Conservation (phyloP, 2,329 filamentous ascomycete species). For the Gnomoniopsis sp. region DNA sequence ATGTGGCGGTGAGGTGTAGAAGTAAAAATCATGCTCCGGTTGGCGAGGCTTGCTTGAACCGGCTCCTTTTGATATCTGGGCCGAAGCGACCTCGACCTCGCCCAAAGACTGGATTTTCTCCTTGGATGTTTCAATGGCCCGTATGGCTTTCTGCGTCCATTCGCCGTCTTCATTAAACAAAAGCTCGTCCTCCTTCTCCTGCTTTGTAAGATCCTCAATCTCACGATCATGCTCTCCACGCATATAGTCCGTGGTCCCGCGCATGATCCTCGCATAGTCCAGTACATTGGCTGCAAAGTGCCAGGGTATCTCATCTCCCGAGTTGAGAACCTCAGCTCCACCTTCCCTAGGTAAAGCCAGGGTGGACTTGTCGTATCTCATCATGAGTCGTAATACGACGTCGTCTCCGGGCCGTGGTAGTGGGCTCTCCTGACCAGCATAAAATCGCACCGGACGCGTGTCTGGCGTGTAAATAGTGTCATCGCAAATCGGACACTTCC, state of each 20-base stretch:
- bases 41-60: slow-evolving; percentile 20
- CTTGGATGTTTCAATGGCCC: slow-evolving; percentile 69
- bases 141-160: slow-evolving; percentile 84
- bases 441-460: slow-evolving; percentile 85
- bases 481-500: slow-evolving; percentile 95
- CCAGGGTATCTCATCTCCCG: slow-evolving; percentile 83
- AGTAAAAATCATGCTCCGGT: slow-evolving; percentile 64
- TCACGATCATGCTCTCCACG: slow-evolving; percentile 74
- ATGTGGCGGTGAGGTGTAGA: slow-evolving; percentile 83
- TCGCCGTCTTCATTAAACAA: slow-evolving; percentile 91
- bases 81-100: slow-evolving; percentile 24
- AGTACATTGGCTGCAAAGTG: slow-evolving; percentile 90
- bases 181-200: slow-evolving; percentile 85
- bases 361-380: slow-evolving; percentile 75
- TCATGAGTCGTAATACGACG: slow-evolving; percentile 83
- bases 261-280: slow-evolving; percentile 95
- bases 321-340: slow-evolving; percentile 62
- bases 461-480: slow-evolving; percentile 92
- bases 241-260: slow-evolving; percentile 89
- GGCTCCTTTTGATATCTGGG: slow-evolving; percentile 21
- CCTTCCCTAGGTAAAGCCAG: slow-evolving; percentile 84
- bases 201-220: slow-evolving; percentile 67
- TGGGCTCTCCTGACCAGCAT: slow-evolving; percentile 80
- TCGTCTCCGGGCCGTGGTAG: slow-evolving; percentile 81
- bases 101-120: slow-evolving; percentile 60